Evolutionary conservation across 2,329 filamentous ascomycete species (phyloP).

Genomic region (Penicillium brasilianum): DNA sequence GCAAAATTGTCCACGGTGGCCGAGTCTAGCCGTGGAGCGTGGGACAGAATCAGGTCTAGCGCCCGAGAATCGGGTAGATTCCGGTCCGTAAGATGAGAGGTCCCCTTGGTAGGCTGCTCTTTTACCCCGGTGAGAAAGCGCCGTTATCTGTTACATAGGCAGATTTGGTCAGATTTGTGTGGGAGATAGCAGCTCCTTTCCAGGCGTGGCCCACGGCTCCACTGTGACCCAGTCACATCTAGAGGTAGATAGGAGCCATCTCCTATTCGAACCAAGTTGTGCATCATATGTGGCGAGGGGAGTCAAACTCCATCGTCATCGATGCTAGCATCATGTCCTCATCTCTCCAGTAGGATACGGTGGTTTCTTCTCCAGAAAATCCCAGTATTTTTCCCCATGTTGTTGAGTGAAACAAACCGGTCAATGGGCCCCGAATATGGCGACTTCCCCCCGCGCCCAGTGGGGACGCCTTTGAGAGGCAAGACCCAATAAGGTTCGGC

Average conservation of each 20-base stretch:
- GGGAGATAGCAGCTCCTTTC: conserved; percentile 21
- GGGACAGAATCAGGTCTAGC: conserved; percentile 6
- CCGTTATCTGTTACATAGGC: conserved; percentile 27
- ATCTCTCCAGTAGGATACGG: neutral
- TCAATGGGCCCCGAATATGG: conserved; percentile 3
- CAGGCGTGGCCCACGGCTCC: conserved; percentile 23
- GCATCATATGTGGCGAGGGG: neutral
- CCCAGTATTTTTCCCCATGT: conserved; percentile 8
- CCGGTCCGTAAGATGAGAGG: neutral
- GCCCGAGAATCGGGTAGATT: conserved; percentile 8
- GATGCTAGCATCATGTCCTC: neutral
- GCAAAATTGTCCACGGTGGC: conserved; percentile 4
- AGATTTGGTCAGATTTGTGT: conserved; percentile 24
- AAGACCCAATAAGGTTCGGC: conserved; percentile 8
- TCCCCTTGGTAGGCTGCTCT: neutral
- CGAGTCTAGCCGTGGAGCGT: neutral
- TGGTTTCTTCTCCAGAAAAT: neutral
- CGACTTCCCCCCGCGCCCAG: neutral
- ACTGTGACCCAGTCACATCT: conserved; percentile 17
- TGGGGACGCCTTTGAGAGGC: neutral
- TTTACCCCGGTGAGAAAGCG: conserved; percentile 6
- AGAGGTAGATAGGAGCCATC: conserved; percentile 8
- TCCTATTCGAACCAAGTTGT: neutral
- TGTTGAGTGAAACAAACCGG: neutral
- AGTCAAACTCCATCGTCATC: neutral